Base-by-base conservation (phyloP, 2,329 filamentous ascomycete species). In the Venturia asperata region DNA sequence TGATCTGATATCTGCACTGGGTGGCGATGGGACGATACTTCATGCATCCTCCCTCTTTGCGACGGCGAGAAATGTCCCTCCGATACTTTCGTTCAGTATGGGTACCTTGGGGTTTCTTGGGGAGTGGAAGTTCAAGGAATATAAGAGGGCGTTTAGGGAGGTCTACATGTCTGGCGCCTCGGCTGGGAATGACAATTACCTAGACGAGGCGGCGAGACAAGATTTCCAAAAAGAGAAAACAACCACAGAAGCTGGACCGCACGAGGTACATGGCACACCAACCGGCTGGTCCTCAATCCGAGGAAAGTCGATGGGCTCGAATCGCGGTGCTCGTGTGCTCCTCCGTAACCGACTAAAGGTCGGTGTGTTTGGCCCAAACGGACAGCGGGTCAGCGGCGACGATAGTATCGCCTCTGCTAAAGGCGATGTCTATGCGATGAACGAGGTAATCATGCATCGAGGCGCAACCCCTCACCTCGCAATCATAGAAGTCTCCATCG, bases 21-120 rank as follows among this genome's bases (percentile, higher is more conserved):
- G 94, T 64, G 94, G 94, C 52, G 94, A 99, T 75, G 92, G 92
- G 67, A 96, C 92, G 2, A 93, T 96, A 64, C 77, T 96, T 60
- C 89, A 90, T 67, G 92, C 92, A 0, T 89, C 91, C 1, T 92
- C 89, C 64, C 82, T 97, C 5, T 97, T 95, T 77, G 91, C 91
- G 66, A 88, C 90, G 45, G 87, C 90, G 56, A 81, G 84, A 1
- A 86, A 86, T 55, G 93, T 99, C 0, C 94, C 94, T 0, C 94
- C 94, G 0, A 89, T 99, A 42, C 80, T 99, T 9, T 92, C 91
- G 1, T 99, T 99, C 73, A 96, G 92, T 74, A 97, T 99, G 91
- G 94, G 94, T 6, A 95, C 93, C 0, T 80, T 99, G 0, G 94
- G 94, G 0, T 99, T 99, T 70, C 79, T 99, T 9, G 92, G 93